Percentiles rank a stretch among this genome's conserved stretches.
phyloP scores from a whole-genome alignment of 2,329 filamentous ascomycete genomes.

The Magnaporthales sp. region DNA sequence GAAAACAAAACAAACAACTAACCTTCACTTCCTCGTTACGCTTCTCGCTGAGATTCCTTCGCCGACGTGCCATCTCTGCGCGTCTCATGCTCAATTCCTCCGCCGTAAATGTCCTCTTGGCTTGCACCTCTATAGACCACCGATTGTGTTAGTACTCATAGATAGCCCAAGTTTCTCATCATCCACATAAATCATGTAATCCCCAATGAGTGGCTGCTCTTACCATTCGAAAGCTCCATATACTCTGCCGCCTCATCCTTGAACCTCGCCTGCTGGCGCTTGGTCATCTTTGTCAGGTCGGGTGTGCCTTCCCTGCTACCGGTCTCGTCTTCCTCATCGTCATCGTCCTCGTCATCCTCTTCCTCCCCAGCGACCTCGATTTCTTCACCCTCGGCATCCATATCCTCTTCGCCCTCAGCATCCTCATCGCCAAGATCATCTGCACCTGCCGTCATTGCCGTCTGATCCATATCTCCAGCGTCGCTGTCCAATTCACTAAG shows the following conservation, averaged over 20 bases:
- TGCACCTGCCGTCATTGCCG: conserved; percentile 18
- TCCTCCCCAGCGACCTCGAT: conserved; percentile 27
- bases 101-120: conserved; percentile 52
- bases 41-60: conserved; percentile 56
- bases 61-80: conserved; percentile 52
- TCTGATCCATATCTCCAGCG: conserved; percentile 36
- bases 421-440: conserved; percentile 26
- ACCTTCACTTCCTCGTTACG: conserved; percentile 57
- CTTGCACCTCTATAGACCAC: conserved; percentile 46
- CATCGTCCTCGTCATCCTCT: conserved; percentile 29
- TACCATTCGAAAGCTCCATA: conserved; percentile 54
- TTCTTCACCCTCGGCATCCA: conserved; percentile 28
- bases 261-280: conserved; percentile 50
- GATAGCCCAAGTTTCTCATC: not conserved
- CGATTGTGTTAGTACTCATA: conserved; percentile 12
- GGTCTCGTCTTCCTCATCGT: conserved; percentile 27
- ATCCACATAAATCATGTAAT: not conserved
- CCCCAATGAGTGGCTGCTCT: conserved; percentile 13
- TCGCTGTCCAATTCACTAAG: conserved; percentile 48
- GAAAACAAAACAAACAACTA: conserved; percentile 12
- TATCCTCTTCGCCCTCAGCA: conserved; percentile 34
- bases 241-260: conserved; percentile 43
- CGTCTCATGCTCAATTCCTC: conserved; percentile 54
- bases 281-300: conserved; percentile 52
- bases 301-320: conserved; percentile 41